Evolutionary conservation across 2,329 filamentous ascomycete species (phyloP), one percentile per base, ranked within the genome.

Genomic region (Ophiocordyceps camponoti-saundersi): DNA sequence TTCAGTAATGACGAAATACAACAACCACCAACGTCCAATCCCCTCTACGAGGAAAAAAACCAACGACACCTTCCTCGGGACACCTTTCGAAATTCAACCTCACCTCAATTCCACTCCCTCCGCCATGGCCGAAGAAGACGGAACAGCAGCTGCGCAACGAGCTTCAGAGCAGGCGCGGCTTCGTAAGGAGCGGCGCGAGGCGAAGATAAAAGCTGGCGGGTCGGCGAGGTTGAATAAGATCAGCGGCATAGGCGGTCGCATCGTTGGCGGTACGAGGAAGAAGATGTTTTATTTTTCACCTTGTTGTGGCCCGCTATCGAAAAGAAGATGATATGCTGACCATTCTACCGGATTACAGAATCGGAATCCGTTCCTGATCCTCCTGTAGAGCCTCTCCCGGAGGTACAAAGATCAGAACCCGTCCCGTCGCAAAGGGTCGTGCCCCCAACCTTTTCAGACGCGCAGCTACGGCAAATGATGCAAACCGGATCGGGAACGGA

Each of bases 111-210:
- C 23, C 23, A 26, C 26, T 29, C 10, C 16, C 10, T 13, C 34
- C 34, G 34, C 6, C 16, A 18, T 18, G 34, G 34, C 13, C 16
- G 13, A 39, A 6, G 15, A 39, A 1, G 15, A 16, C 34, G 34
- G 4, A 39, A 18, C 34, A 16, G 34, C 69, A 2, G 71, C 66
- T 2, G 67, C 72, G 15, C 65, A 69, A 49, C 65, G 73, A 50
- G 74, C 76, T 3, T 65, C 71, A 23, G 77, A 82, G 52, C 80
- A 86, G 63, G 80, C 81, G 36, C 79, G 84, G 44, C 70, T 86
- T 48, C 81, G 85, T 54, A 85, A 87, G 62, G 84, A 89, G 61
- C 78, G 83, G 39, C 75, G 85, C 44, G 81, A 87, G 61, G 84
- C 83, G 48, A 90, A 89, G 69, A 79, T 89, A 64, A 77, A 74